A percentile compares a stretch with the other conserved stretches of the same genome.
Conservation (phyloP, 352 stramenopile genomes). For the Phytophthora colocasiae region DNA sequence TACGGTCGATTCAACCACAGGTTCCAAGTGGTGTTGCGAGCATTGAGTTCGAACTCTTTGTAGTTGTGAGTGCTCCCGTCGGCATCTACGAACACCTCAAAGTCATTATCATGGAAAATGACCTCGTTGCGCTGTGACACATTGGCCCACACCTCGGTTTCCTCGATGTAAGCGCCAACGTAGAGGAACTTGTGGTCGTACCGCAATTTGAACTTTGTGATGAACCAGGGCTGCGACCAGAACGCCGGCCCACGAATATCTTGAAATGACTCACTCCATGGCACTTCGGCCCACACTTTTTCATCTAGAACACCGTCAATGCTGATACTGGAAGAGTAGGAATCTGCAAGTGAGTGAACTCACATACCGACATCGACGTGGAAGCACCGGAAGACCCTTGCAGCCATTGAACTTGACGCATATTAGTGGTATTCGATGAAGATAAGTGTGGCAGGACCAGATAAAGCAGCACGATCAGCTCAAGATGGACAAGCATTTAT, state of each 20-base stretch:
- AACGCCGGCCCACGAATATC: conserved; percentile 66
- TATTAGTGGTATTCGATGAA: conserved; percentile 9
- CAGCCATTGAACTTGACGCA: conserved; percentile 14
- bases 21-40: conserved; percentile 90
- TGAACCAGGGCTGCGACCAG: conserved; percentile 80
- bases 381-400: conserved; percentile 9
- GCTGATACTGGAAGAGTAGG: conserved; percentile 21
- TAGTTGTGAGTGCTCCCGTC: conserved; percentile 84
- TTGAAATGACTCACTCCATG: conserved; percentile 66
- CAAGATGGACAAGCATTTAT: conserved; percentile 17
- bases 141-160: conserved; percentile 75
- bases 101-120: conserved; percentile 91
- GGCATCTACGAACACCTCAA: conserved; percentile 92
- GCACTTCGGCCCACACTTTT: conserved; percentile 55
- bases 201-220: conserved; percentile 74
- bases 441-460: conserved; percentile 12
- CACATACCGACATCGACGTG: conserved; percentile 17
- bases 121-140: conserved; percentile 69
- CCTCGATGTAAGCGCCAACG: conserved; percentile 73
- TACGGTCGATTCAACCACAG: conserved; percentile 90
- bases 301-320: conserved; percentile 74
- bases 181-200: conserved; percentile 81
- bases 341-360: conserved; percentile 29
- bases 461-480: conserved; percentile 13
- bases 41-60: conserved; percentile 93